These are phyloP conservation scores for Ogataea polymorpha DNA, from an alignment of 805 yeast species.

Conservation along the genomic window DNA sequence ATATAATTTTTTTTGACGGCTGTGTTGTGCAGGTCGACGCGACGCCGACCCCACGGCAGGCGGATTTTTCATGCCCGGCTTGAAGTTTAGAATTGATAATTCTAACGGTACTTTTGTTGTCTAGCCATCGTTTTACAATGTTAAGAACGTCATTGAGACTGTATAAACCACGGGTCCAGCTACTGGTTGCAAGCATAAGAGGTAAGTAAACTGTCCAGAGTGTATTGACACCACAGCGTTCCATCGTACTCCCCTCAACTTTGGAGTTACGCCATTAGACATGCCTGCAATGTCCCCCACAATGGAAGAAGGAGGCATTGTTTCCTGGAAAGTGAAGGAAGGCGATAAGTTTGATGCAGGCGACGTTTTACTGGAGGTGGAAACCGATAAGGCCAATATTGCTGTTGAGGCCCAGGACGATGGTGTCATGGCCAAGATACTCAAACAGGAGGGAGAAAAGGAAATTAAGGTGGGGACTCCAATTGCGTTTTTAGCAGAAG, in stretches of 20 bases:
- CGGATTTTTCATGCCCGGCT: slow-evolving; percentile 13
- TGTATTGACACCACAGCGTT: slow-evolving; percentile 23
- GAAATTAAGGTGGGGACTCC: slow-evolving; percentile 84
- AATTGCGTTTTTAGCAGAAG: slow-evolving; percentile 86
- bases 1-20: slow-evolving; percentile 7
- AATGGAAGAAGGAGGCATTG: slow-evolving; percentile 93
- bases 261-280: slow-evolving; percentile 51
- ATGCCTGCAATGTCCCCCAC: slow-evolving; percentile 99
- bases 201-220: slow-evolving; percentile 6
- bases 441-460: slow-evolving; percentile 67
- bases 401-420: slow-evolving; percentile 91
- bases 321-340: slow-evolving; percentile 81
- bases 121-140: slow-evolving; percentile 10
- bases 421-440: slow-evolving; percentile 79
- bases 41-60: slow-evolving; percentile 7
- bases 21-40: slow-evolving; percentile 3
- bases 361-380: slow-evolving; percentile 78
- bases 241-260: slow-evolving; percentile 26
- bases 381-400: slow-evolving; percentile 80
- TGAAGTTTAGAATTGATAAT: not conserved
- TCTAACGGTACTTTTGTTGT: not conserved
- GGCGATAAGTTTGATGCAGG: slow-evolving; percentile 77
- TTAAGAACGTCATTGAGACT: slow-evolving; percentile 14
- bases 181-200: slow-evolving; percentile 7
- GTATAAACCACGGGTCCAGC: slow-evolving; percentile 9